Evolutionary conservation across 1,139 yeast species (phyloP).

Genomic region (Kodamaea plutei): DNA sequence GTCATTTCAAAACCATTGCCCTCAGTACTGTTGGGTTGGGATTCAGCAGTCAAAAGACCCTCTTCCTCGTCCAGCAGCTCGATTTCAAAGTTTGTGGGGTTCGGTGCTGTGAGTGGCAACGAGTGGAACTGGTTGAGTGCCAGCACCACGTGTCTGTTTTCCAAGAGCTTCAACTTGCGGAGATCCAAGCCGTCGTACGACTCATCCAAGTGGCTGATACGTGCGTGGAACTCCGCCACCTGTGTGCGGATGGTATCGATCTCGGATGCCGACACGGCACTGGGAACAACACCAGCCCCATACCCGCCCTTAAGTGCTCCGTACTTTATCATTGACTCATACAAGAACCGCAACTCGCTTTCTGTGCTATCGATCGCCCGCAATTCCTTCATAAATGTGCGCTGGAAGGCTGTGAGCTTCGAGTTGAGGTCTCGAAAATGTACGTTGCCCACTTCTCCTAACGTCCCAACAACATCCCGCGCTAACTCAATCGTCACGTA

Average conservation of each 20-base stretch:
- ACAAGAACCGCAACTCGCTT: constrained; percentile 25
- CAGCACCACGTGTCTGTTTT: constrained; percentile 19
- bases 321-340: constrained; percentile 16
- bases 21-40: not conserved
- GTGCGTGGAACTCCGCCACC: constrained; percentile 14
- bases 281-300: constrained; percentile 11
- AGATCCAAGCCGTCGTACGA: constrained; percentile 17
- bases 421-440: constrained; percentile 90
- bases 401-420: constrained; percentile 74
- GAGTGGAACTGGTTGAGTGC: constrained; percentile 18
- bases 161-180: constrained; percentile 14
- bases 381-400: constrained; percentile 81
- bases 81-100: constrained; percentile 8
- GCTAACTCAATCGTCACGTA: constrained; percentile 90
- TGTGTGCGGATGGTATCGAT: constrained; percentile 16
- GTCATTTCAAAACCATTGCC: constrained; percentile 38
- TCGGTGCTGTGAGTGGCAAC: constrained; percentile 5
- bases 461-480: constrained; percentile 74
- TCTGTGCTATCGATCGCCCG: constrained; percentile 45
- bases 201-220: constrained; percentile 21
- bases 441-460: constrained; percentile 78
- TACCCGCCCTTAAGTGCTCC: constrained; percentile 14
- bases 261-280: constrained; percentile 15
- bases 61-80: constrained; percentile 22
- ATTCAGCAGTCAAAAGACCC: constrained; percentile 26